Percentiles rank a stretch among this genome's conserved stretches.
Conservation (phyloP, 225 moss, liverwort and hornwort species). For the Anthoceros angustus region DNA sequence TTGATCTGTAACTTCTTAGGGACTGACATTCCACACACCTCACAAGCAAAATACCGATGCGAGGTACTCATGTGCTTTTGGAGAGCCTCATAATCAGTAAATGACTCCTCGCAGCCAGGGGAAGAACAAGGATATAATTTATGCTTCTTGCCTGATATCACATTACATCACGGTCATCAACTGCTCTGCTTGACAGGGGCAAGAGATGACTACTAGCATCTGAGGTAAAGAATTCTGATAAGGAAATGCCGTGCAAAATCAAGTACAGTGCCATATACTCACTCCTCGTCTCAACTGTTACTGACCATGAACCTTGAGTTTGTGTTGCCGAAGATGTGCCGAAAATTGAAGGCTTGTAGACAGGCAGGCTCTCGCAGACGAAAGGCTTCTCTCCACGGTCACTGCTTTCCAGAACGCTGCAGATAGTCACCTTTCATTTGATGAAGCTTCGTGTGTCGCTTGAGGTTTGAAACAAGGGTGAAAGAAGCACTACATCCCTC, state of each 20-base stretch:
- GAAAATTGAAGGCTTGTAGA: background rate
- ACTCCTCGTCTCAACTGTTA: background rate
- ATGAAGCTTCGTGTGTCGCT: constrained; percentile 1
- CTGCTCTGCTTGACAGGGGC: background rate
- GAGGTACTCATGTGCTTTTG: constrained; percentile 11
- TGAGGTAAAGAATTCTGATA: background rate
- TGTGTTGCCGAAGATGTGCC: background rate
- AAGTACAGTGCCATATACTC: background rate
- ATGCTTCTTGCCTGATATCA: background rate
- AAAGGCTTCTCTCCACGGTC: background rate
- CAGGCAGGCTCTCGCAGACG: background rate
- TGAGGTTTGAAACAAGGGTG: constrained; percentile 3
- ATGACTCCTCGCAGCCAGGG: constrained; percentile 19
- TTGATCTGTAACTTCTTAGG: constrained; percentile 10
- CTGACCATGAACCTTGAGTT: background rate
- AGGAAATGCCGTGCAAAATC: background rate
- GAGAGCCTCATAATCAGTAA: constrained; percentile 8
- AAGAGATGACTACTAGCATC: background rate
- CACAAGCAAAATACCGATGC: constrained; percentile 16
- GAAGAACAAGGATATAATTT: background rate
- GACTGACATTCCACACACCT: constrained; percentile 23
- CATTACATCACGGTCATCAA: background rate
- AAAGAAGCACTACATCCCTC: constrained; percentile 1
- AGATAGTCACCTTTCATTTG: constrained; percentile 2
- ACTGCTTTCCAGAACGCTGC: background rate